Conservation (phyloP, 768 basidiomycete genomes). For the Cystobasidium onofrii region DNA sequence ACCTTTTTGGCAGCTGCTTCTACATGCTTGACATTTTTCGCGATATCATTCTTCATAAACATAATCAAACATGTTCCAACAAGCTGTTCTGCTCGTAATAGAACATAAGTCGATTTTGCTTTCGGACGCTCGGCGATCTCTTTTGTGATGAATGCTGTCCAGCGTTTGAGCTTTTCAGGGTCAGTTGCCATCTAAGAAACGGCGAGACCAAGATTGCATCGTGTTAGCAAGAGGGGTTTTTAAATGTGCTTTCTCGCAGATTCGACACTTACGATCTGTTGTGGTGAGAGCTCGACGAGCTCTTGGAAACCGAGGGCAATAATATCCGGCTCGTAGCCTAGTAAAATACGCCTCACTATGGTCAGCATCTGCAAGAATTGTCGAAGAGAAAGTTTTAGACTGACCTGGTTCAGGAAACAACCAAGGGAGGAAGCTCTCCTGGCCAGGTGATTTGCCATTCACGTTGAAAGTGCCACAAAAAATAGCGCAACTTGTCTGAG, state of each 20-base stretch:
- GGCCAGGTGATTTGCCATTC: constrained; percentile 70
- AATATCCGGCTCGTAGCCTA: constrained; percentile 59
- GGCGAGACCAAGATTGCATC: too few relatives aligned
- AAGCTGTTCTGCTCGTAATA: constrained; percentile 90
- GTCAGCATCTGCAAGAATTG: too few relatives aligned
- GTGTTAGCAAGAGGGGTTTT: too few relatives aligned
- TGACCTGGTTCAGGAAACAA: constrained; percentile 73
- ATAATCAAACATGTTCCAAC: constrained; percentile 90
- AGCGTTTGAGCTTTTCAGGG: constrained; percentile 54
- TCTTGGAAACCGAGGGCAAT: constrained; percentile 91
- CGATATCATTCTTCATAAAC: constrained; percentile 67
- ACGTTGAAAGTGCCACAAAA: constrained; percentile 94
- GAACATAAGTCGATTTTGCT: constrained; percentile 64
- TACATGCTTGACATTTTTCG: constrained; percentile 75
- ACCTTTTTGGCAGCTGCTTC: constrained; percentile 80
- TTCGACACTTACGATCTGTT: constrained; percentile 64
- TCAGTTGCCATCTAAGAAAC: constrained; percentile 37
- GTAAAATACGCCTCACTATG: neutral
- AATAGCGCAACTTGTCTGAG: constrained; percentile 60
- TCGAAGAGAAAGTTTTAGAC: constrained; percentile 41
- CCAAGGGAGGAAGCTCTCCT: constrained; percentile 80
- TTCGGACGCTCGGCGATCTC: constrained; percentile 64
- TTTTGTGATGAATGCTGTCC: constrained; percentile 76
- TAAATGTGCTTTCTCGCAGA: too few relatives aligned
- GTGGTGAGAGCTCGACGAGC: constrained; percentile 93